Evolutionary conservation across 1,139 yeast genomes (phyloP).

Genomic region (Chernovozyma aurita): DNA sequence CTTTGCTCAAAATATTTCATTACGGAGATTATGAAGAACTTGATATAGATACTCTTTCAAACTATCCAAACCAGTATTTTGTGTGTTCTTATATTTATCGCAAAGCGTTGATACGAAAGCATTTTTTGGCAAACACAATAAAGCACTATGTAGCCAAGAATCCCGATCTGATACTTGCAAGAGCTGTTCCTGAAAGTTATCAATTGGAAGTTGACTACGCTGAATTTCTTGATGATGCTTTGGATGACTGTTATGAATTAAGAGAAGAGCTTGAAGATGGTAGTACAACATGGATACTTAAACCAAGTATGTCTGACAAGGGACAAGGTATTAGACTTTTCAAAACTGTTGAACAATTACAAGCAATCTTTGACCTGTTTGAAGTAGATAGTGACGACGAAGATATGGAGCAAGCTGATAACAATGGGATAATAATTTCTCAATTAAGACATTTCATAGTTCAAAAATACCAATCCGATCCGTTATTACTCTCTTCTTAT

Average conservation of each 20-base stretch:
- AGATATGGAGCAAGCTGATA: slow-evolving; percentile 30
- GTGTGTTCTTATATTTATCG: slow-evolving; percentile 80
- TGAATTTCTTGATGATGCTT: slow-evolving; percentile 87
- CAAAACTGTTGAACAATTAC: slow-evolving; percentile 72
- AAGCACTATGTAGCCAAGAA: slow-evolving; percentile 69
- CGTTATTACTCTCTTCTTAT: slow-evolving; percentile 60
- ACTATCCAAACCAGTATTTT: slow-evolving; percentile 43
- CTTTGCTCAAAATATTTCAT: slow-evolving; percentile 46
- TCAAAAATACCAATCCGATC: slow-evolving; percentile 69
- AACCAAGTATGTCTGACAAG: slow-evolving; percentile 95
- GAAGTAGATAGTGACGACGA: slow-evolving; percentile 64
- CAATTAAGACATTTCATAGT: slow-evolving; percentile 88
- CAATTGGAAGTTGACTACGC: slow-evolving; percentile 93
- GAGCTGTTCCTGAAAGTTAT: slow-evolving; percentile 70
- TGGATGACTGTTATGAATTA: slow-evolving; percentile 88
- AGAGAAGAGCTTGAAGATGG: slow-evolving; percentile 67
- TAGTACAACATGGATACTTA: slow-evolving; percentile 77
- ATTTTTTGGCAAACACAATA: slow-evolving; percentile 77
- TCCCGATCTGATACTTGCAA: slow-evolving; percentile 57
- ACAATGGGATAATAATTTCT: slow-evolving; percentile 69
- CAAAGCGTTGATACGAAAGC: slow-evolving; percentile 86
- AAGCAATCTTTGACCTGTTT: slow-evolving; percentile 76
- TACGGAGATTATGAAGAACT: slow-evolving; percentile 89
- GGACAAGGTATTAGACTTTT: slow-evolving; percentile 93
- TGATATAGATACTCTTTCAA: slow-evolving; percentile 59